phyloP scores from a whole-genome alignment of 1,139 yeast species.

The Candida sanyaensis region DNA sequence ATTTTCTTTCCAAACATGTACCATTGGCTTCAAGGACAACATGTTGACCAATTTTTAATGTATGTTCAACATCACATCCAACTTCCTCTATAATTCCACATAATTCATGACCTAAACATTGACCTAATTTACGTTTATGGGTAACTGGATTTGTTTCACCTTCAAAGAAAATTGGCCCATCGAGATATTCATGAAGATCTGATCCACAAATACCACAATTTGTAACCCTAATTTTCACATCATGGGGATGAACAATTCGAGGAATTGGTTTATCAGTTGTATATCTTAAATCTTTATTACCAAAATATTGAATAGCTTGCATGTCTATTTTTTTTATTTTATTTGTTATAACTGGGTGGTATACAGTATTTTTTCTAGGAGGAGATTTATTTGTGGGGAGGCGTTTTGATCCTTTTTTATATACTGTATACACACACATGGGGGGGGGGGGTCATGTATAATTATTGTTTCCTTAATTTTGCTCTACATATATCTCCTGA shows the following conservation, averaged over 20 bases:
- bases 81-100: slow-evolving; percentile 43
- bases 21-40: slow-evolving; percentile 57
- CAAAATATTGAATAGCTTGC: slow-evolving; percentile 59
- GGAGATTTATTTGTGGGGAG: not conserved
- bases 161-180: slow-evolving; percentile 53
- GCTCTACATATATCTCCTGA: no score
- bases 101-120: slow-evolving; percentile 56
- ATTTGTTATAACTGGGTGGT: not conserved
- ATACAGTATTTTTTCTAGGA: not conserved
- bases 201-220: slow-evolving; percentile 65
- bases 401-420: no score
- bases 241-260: slow-evolving; percentile 39
- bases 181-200: slow-evolving; percentile 55
- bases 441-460: no score
- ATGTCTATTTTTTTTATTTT: slow-evolving; percentile 32
- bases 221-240: slow-evolving; percentile 51
- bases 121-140: slow-evolving; percentile 16
- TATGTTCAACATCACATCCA: slow-evolving; percentile 16
- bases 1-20: slow-evolving; percentile 32
- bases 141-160: slow-evolving; percentile 22
- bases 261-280: slow-evolving; percentile 49
- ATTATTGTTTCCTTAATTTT: no score
- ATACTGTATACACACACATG: no score
- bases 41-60: slow-evolving; percentile 7
- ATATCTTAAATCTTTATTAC: slow-evolving; percentile 48